Evolutionary conservation across 2,329 filamentous ascomycete species (phyloP).

Genomic region (Cladophialophora chaetospira): DNA sequence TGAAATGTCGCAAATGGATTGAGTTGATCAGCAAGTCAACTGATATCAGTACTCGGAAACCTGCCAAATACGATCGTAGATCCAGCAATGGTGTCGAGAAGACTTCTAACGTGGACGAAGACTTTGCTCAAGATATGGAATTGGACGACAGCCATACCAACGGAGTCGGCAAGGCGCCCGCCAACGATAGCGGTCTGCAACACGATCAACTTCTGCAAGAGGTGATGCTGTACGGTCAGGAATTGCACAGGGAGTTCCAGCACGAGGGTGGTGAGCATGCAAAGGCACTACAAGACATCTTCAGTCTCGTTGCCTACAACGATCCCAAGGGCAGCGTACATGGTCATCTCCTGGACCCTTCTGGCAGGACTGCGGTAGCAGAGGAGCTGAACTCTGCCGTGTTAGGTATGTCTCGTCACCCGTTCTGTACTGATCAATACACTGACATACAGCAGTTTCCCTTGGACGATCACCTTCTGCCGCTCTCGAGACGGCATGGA

Average conservation of each 20-base stretch:
- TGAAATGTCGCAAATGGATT: conserved; percentile 89
- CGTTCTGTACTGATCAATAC: background rate
- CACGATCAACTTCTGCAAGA: conserved; percentile 62
- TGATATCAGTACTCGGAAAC: conserved; percentile 59
- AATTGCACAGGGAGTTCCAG: conserved; percentile 75
- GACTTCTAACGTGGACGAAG: conserved; percentile 34
- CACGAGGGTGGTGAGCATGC: conserved; percentile 71
- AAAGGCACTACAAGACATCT: conserved; percentile 78
- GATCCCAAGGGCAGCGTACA: conserved; percentile 78
- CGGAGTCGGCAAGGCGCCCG: conserved; percentile 37
- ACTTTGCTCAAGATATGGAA: conserved; percentile 59
- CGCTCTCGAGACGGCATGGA: conserved; percentile 79
- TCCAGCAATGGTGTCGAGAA: conserved; percentile 46
- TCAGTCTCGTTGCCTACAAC: conserved; percentile 81
- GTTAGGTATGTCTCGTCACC: conserved; percentile 63
- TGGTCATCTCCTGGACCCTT: conserved; percentile 73
- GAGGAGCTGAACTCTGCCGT: conserved; percentile 95
- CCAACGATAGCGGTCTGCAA: conserved; percentile 37
- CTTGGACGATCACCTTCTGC: conserved; percentile 87
- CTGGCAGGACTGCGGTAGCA: conserved; percentile 74
- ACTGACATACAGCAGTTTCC: conserved; percentile 62
- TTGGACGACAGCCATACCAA: conserved; percentile 44
- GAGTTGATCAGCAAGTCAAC: conserved; percentile 84
- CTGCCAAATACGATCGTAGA: conserved; percentile 37
- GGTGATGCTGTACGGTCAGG: conserved; percentile 77